Percentiles rank a stretch among this genome's conserved stretches.
Conservation (phyloP, 495 filamentous ascomycete species). For the Filosporella fistucella region DNA sequence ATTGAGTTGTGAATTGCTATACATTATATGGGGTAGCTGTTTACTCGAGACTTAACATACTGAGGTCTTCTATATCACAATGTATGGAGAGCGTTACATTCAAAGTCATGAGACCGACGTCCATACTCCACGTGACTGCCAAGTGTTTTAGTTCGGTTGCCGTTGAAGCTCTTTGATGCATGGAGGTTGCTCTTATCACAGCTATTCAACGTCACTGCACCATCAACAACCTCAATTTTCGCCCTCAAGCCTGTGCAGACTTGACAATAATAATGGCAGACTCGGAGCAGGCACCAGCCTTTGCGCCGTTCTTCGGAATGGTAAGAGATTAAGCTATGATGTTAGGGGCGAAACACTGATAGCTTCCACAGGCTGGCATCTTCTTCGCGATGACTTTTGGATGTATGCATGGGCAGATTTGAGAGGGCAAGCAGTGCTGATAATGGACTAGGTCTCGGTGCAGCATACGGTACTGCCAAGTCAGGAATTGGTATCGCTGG, state of each 20-base stretch:
- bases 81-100: too few relatives aligned
- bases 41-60: too few relatives aligned
- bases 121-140: too few relatives aligned
- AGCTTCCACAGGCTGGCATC: slow-evolving; percentile 67
- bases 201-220: neutral
- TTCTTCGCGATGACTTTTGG: slow-evolving; percentile 94
- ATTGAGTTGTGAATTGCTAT: too few relatives aligned
- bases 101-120: too few relatives aligned
- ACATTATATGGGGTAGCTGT: too few relatives aligned
- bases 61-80: too few relatives aligned
- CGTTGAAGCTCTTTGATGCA: too few relatives aligned
- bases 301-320: slow-evolving; percentile 97
- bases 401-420: slow-evolving; percentile 52
- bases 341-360: slow-evolving; percentile 25
- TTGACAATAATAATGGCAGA: slow-evolving; percentile 17
- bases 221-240: too few relatives aligned
- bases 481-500: slow-evolving; percentile 95
- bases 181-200: too few relatives aligned
- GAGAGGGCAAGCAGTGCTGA: slow-evolving; percentile 9
- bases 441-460: slow-evolving; percentile 65
- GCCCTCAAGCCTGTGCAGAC: too few relatives aligned
- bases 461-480: slow-evolving; percentile 96
- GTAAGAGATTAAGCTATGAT: slow-evolving; percentile 46
- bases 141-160: too few relatives aligned
- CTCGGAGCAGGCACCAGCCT: slow-evolving; percentile 62